Evolutionary conservation across 768 basidiomycete species (phyloP).

Genomic region (Boletus pseudopeckii): DNA sequence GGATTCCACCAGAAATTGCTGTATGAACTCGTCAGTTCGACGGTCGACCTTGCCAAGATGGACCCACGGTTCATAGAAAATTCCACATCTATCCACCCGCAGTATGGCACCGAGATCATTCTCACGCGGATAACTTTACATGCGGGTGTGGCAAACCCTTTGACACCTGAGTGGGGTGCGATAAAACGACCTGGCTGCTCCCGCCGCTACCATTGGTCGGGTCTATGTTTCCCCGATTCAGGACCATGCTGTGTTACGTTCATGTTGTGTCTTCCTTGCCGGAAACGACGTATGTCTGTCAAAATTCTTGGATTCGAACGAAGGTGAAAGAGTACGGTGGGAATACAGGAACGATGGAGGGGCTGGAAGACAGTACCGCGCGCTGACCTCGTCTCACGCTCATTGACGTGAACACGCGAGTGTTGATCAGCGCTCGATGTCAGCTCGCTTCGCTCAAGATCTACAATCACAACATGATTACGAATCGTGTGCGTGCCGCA

Average conservation of each 20-base stretch:
- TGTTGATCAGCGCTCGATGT: constrained; percentile 9
- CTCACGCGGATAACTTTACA: too few relatives aligned
- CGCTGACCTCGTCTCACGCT: background rate
- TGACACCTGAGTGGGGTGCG: background rate
- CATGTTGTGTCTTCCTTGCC: background rate
- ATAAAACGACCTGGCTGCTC: background rate
- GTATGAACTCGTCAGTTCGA: background rate
- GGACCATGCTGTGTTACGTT: background rate
- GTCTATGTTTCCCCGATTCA: background rate
- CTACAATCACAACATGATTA: background rate
- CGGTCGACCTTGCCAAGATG: background rate
- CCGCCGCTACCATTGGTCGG: background rate
- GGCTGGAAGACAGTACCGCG: too few relatives aligned
- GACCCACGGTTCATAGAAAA: background rate
- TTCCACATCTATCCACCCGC: background rate
- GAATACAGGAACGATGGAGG: background rate
- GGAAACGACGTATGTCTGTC: background rate
- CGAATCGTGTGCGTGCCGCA: background rate
- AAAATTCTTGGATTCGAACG: background rate
- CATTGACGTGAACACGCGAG: constrained; percentile 5
- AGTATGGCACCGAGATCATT: background rate
- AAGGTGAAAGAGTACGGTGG: background rate
- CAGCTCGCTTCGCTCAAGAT: constrained; percentile 2
- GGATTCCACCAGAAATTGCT: background rate
- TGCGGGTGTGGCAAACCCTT: background rate